A percentile compares a stretch with the other conserved stretches of the same genome.
phyloP scores from a whole-genome alignment of 75 land plant genomes.

The Ceratopteris richardii region DNA sequence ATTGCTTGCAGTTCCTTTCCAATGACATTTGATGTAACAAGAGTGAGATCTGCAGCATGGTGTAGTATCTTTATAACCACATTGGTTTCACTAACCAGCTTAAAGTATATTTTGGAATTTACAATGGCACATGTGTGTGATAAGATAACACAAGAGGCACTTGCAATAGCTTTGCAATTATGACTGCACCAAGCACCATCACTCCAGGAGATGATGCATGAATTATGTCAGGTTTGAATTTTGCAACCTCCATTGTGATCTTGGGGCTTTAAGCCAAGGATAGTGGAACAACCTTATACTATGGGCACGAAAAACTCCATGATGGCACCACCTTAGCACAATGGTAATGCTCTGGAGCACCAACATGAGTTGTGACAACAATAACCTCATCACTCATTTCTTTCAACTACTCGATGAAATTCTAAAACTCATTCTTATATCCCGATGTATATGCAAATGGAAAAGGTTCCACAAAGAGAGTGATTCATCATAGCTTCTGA shows the following conservation, averaged over 20 bases:
- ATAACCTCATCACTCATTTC: conserved; percentile 99
- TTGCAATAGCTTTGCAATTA: conserved; percentile 74
- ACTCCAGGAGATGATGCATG: conserved; percentile 98
- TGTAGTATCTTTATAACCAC: conserved; percentile 76
- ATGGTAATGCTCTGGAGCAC: conserved; percentile 85
- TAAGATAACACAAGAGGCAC: conserved; percentile 96
- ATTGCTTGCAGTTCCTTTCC: conserved; percentile 74
- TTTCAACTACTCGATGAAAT: conserved; percentile 77
- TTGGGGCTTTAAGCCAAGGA: conserved; percentile 93
- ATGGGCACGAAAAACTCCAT: conserved; percentile 92
- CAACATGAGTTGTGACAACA: conserved; percentile 94
- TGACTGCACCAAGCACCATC: conserved; percentile 89
- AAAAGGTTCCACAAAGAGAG: conserved; percentile 95
- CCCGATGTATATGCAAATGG: conserved; percentile 98
- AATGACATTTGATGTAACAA: conserved; percentile 90
- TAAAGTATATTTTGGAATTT: conserved; percentile 94
- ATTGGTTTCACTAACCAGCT: too few relatives aligned
- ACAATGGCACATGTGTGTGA: conserved; percentile 99
- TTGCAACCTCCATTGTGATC: conserved; percentile 77
- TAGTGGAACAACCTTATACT: conserved; percentile 75
- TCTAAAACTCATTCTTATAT: conserved; percentile 91
- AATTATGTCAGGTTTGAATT: conserved; percentile 94
- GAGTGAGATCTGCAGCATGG: conserved; percentile 94
- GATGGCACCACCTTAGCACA: conserved; percentile 92
- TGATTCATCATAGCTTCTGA: conserved; percentile 66